phyloP scores from a whole-genome alignment of 2,329 filamentous ascomycete species.

The Fusarium armeniacum region DNA sequence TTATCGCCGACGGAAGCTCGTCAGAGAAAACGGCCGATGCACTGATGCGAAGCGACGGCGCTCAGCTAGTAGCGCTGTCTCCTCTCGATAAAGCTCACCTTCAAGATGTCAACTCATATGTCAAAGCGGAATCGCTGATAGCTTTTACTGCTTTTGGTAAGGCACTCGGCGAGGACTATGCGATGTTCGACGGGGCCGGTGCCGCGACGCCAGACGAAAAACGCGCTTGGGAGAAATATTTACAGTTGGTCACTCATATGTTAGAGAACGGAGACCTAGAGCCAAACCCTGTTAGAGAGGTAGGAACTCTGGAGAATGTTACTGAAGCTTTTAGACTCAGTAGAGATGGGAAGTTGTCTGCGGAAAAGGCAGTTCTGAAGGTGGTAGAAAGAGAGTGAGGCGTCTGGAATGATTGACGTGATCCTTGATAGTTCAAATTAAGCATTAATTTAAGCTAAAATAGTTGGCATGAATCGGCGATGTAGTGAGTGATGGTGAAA shows the following conservation, averaged over 20 bases:
- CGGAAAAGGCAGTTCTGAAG: slow-evolving; percentile 12
- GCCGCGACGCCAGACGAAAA: background rate
- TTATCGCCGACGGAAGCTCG: slow-evolving; percentile 4
- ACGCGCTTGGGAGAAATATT: background rate
- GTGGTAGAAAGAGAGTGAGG: background rate
- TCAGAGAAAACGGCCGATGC: background rate
- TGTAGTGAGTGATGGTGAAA: background rate
- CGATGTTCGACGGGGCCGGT: slow-evolving; percentile 6
- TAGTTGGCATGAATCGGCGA: background rate
- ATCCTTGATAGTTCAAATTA: background rate
- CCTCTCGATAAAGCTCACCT: slow-evolving; percentile 6
- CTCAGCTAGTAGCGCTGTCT: background rate
- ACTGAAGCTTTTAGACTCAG: slow-evolving; percentile 11
- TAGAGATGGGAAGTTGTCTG: slow-evolving; percentile 12
- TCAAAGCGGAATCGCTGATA: slow-evolving; percentile 1
- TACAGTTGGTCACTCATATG: background rate
- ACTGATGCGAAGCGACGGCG: background rate
- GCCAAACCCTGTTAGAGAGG: slow-evolving; percentile 2
- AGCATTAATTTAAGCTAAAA: slow-evolving; percentile 12
- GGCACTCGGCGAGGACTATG: background rate
- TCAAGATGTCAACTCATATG: background rate
- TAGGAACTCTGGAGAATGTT: slow-evolving; percentile 5
- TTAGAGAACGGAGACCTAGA: background rate
- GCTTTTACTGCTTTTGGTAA: slow-evolving; percentile 25
- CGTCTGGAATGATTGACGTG: background rate